Evolutionary conservation across 2,329 filamentous ascomycete genomes (phyloP), one percentile per base, ranked within the genome.

Genomic region (Clarireedia paspali): DNA sequence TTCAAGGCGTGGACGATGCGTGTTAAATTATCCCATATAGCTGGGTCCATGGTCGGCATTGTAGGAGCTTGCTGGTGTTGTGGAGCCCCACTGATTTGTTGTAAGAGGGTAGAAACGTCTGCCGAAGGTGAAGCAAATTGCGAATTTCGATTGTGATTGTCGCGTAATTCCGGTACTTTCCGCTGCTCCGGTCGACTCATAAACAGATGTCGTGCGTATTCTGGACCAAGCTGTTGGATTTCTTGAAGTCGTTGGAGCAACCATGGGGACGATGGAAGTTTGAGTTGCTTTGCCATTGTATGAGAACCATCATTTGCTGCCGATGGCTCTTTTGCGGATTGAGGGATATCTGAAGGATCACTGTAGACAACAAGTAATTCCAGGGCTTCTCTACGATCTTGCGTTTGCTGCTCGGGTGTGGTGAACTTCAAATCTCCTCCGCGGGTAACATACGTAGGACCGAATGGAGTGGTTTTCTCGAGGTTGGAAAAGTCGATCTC

Each of bases 331-430:
- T 67, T 70, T 17, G 68, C 62, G 9, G 68, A 66, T 15, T 62
- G 61, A 26, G 68, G 68, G 47, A 70, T 70, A 50, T 70, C 68
- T 50, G 59, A 60, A 14, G 61, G 60, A 62, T 68, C 66, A 24
- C 65, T 68, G 49, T 70, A 70, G 23, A 70, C 59, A 38, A 67
- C 79, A 77, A 86, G 82, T 36, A 86, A 73, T 63, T 83, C 81
- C 10, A 74, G 74, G 47, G 76, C 77, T 64, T 85, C 82, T 26
- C 82, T 78, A 47, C 80, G 75, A 6, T 74, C 73, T 66, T 84
- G 83, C 24, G 71, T 67, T 58, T 76, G 74, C 61, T 82, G 79
- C 66, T 85, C 79, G 0, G 77, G 72, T 0, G 82, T 84, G 17
- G 73, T 70, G 36, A 85, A 76, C 0, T 70, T 65, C 26, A 77